Evolutionary conservation across 2,329 filamentous ascomycete species (phyloP).

Genomic region (Colletotrichum godetiae): DNA sequence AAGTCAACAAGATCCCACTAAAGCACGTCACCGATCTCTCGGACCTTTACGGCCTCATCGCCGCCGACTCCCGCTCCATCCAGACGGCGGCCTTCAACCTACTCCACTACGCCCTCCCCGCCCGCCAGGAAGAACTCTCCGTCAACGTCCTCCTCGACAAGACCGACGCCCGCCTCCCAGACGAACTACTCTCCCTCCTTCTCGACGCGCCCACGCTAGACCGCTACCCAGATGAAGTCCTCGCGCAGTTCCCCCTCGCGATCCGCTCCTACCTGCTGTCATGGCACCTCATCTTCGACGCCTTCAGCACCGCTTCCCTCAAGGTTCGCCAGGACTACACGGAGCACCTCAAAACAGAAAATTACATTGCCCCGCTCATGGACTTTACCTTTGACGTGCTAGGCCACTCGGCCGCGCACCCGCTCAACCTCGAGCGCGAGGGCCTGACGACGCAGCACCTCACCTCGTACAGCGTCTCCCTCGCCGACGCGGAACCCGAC

Average conservation of each 20-base stretch:
- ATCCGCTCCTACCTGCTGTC: conserved; percentile 86
- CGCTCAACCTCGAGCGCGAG: conserved; percentile 78
- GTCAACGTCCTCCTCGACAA: conserved; percentile 81
- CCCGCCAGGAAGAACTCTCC: conserved; percentile 82
- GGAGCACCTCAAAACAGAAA: conserved; percentile 80
- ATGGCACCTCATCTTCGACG: conserved; percentile 91
- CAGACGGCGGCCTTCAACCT: conserved; percentile 85
- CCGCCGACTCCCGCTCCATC: conserved; percentile 78
- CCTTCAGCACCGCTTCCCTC: conserved; percentile 81
- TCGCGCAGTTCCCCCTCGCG: conserved; percentile 75
- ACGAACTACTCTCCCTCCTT: conserved; percentile 86
- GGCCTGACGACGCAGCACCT: conserved; percentile 70
- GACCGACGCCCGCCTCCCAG: conserved; percentile 77
- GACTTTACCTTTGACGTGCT: conserved; percentile 87
- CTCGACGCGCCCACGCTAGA: conserved; percentile 80
- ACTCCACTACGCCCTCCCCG: conserved; percentile 83
- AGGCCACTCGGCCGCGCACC: conserved; percentile 78
- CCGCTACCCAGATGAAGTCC: conserved; percentile 72
- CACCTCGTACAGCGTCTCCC: conserved; percentile 61
- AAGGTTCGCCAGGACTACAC: conserved; percentile 86
- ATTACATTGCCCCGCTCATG: conserved; percentile 76
- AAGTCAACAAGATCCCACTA: conserved; percentile 73
- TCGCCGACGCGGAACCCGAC: conserved; percentile 67
- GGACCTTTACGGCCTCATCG: conserved; percentile 80
- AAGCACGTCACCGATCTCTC: conserved; percentile 71